Base-by-base conservation (phyloP, 2,329 filamentous ascomycete genomes). In the Macrophomina tecta region DNA sequence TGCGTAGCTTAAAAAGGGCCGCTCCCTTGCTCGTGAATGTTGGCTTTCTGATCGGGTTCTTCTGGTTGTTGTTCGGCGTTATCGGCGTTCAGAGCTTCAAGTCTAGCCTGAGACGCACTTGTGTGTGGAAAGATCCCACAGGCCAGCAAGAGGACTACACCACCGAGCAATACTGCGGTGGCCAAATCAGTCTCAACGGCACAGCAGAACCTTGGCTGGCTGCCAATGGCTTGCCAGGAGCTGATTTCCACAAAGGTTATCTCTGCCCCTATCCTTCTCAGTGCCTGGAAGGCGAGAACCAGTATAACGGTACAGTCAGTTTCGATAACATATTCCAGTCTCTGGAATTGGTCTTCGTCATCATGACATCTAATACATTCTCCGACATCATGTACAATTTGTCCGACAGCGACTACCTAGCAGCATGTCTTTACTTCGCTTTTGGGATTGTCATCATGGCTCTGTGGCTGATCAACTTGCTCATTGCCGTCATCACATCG, bases 281-380 rank as follows among this genome's bases (percentile, higher is more conserved):
- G 4, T 99, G 95, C 74, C 84, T 97, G 18, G 88, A 97, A 78
- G 88, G 90, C 68, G 74, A 81, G 2, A 97, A 91, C 73, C 95
- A 95, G 0, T 93, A 87, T 77, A 92, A 92, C 72, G 89, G 88
- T 62, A 99, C 95, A 0, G 86, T 97, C 73, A 96, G 90, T 77
- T 99, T 98, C 75, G 95, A 99, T 82, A 94, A 98, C 75, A 96
- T 99, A 48, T 81, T 92, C 36, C 90, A 98, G 70, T 97, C 94
- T 0, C 81, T 98, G 63, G 93, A 99, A 80, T 83, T 98, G 67
- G 94, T 99, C 2, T 99, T 99, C 75, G 93, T 99, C 62, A 90
- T 99, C 75, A 99, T 99, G 92, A 97, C 93, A 73, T 94, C 93
- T 58, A 99, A 99, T 77, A 99, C 95, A 0, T 99, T 96, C 79